Percentiles rank a stretch among this genome's conserved stretches.
Conservation (phyloP, 1,284 basidiomycete genomes). For the Thecaphora thlaspeos region DNA sequence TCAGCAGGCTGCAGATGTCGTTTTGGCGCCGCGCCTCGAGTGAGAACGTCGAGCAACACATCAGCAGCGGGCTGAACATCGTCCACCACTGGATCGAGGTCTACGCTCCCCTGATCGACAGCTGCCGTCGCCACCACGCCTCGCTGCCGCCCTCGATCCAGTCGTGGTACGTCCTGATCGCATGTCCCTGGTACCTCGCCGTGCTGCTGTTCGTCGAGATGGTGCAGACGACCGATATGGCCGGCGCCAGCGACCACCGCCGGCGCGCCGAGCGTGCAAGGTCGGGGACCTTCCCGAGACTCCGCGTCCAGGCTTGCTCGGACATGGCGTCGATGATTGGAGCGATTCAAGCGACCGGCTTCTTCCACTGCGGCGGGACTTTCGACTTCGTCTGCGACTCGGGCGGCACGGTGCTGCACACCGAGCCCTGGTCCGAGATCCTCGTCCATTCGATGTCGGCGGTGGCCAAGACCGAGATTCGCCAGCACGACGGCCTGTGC, state of each 20-base stretch:
- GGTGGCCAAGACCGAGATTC: conserved; percentile 13
- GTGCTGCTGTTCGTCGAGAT: conserved; percentile 18
- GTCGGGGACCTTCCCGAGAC: conserved; percentile 9
- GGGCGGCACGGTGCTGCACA: conserved; percentile 9
- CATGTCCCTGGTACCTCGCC: conserved; percentile 18
- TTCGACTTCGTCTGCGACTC: conserved; percentile 16
- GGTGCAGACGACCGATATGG: conserved; percentile 19
- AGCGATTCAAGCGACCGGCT: conserved; percentile 10
- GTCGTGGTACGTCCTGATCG: conserved; percentile 16
- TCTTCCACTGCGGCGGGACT: conserved; percentile 5
- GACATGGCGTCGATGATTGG: conserved; percentile 9
- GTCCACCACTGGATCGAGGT: conserved; percentile 16
- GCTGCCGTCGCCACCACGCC: conserved; percentile 8
- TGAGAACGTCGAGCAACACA: conserved; percentile 9
- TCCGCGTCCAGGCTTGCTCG: conserved; percentile 11
- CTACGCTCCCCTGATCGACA: conserved; percentile 13
- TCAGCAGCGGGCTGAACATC: conserved; percentile 12
- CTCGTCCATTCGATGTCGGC: conserved; percentile 13
- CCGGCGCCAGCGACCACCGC: conserved; percentile 7
- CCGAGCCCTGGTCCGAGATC: conserved; percentile 17
- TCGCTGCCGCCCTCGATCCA: conserved; percentile 14
- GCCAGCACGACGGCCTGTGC: conserved; percentile 14
- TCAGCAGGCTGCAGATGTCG: conserved; percentile 13
- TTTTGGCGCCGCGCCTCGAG: conserved; percentile 15
- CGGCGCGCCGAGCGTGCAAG: conserved; percentile 3